A percentile compares a stretch with the other conserved stretches of the same genome.
phyloP scores from a whole-genome alignment of 495 filamentous ascomycete species.

The Umbilicaria muhlenbergii region DNA sequence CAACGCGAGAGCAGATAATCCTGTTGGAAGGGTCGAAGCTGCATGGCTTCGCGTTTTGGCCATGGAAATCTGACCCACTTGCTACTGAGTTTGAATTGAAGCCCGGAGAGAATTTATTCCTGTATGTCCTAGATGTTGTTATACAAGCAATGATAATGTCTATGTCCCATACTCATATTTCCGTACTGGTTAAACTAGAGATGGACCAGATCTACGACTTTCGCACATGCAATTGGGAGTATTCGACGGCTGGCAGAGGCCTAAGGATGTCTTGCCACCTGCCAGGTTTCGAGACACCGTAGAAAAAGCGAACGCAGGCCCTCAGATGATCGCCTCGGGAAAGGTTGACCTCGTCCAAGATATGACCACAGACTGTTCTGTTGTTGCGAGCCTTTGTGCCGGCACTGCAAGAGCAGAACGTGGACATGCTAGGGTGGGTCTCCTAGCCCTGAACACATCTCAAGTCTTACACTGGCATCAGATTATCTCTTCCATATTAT shows the following conservation, averaged over 20 bases:
- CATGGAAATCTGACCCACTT: slow-evolving; percentile 52
- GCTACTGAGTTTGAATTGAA: slow-evolving; percentile 33
- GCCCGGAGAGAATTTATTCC: slow-evolving; percentile 27
- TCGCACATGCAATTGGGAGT: slow-evolving; percentile 54
- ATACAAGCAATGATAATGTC: neutral
- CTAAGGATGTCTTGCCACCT: slow-evolving; percentile 35
- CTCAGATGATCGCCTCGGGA: slow-evolving; percentile 33
- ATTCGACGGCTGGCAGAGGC: slow-evolving; percentile 71
- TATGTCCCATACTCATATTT: neutral
- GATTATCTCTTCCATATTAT: slow-evolving; percentile 54
- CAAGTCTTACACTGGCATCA: slow-evolving; percentile 21
- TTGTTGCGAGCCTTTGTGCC: slow-evolving; percentile 89
- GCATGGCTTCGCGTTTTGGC: slow-evolving; percentile 66
- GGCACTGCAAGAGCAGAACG: slow-evolving; percentile 48
- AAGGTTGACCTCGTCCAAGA: slow-evolving; percentile 81
- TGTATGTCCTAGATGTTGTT: slow-evolving; percentile 26
- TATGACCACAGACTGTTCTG: slow-evolving; percentile 85
- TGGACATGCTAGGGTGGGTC: slow-evolving; percentile 39
- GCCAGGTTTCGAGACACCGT: slow-evolving; percentile 2
- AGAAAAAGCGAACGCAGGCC: slow-evolving; percentile 1
- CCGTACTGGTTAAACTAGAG: slow-evolving; percentile 34
- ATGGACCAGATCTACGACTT: slow-evolving; percentile 48
- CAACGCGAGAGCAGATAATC: slow-evolving; percentile 63
- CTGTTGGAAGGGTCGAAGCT: slow-evolving; percentile 62
- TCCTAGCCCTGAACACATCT: neutral